phyloP scores from a whole-genome alignment of 148 eudicot genomes.

The Vaccinium darrowii region DNA sequence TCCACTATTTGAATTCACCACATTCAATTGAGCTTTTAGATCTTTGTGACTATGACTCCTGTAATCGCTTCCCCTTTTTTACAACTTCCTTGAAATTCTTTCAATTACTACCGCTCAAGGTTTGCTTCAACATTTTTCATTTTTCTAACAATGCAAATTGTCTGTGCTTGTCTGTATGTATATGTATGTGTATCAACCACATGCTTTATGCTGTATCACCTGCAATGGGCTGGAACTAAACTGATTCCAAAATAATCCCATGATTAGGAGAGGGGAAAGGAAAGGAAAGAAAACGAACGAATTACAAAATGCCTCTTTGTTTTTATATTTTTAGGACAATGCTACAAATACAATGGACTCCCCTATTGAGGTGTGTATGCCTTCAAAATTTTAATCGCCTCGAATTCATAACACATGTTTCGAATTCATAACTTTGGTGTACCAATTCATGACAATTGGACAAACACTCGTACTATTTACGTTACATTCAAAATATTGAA shows the following conservation, averaged over 20 bases:
- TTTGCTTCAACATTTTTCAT: neutral
- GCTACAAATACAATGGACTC: neutral
- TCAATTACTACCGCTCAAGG: neutral
- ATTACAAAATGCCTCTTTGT: neutral
- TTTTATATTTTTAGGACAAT: neutral
- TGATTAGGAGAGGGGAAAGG: neutral
- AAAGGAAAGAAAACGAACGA: neutral
- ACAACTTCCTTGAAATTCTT: neutral
- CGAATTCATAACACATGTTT: neutral
- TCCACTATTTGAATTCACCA: neutral
- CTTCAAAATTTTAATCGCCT: neutral
- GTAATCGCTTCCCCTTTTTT: neutral
- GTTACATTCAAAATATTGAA: neutral
- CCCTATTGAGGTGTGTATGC: neutral
- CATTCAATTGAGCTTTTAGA: neutral
- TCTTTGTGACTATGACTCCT: neutral
- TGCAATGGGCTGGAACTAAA: neutral
- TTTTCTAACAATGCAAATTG: neutral
- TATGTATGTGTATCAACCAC: neutral
- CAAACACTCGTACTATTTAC: neutral
- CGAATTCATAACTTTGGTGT: neutral
- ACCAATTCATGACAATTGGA: neutral
- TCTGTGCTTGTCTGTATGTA: neutral
- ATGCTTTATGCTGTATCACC: neutral
- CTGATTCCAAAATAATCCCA: neutral